Conservation (phyloP, 495 filamentous ascomycete species). For the Talaromyces nanjingensis region DNA sequence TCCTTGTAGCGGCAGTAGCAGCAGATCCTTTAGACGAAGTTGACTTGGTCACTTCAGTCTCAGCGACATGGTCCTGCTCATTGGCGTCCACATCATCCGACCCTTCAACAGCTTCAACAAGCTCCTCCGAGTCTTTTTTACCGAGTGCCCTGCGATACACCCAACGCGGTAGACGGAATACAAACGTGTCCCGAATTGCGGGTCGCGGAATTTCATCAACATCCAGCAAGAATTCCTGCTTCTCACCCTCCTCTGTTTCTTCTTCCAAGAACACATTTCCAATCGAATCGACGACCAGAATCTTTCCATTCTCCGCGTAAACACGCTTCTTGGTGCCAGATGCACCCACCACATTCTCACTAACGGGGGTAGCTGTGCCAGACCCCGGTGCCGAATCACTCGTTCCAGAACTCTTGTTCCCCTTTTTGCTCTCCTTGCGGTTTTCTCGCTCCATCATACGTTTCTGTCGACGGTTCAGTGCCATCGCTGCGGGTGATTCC, state of each 20-base stretch:
- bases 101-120: background rate
- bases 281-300: slow-evolving; percentile 81
- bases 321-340: slow-evolving; percentile 73
- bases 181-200: slow-evolving; percentile 60
- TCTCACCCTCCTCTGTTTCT: slow-evolving; percentile 75
- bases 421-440: slow-evolving; percentile 56
- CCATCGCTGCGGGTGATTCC: slow-evolving; percentile 34
- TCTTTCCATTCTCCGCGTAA: slow-evolving; percentile 89
- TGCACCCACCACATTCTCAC: slow-evolving; percentile 40
- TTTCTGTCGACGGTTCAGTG: slow-evolving; percentile 81
- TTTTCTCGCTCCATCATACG: slow-evolving; percentile 77
- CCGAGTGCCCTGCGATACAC: slow-evolving; percentile 41
- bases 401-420: slow-evolving; percentile 22
- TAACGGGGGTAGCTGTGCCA: slow-evolving; percentile 44
- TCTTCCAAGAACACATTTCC: slow-evolving; percentile 93
- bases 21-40: background rate
- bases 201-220: slow-evolving; percentile 59
- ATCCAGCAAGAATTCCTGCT: slow-evolving; percentile 77
- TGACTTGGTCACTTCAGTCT: background rate
- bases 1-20: background rate
- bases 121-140: background rate
- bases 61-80: background rate
- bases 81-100: background rate
- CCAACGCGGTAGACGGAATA: slow-evolving; percentile 63
- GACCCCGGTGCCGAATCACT: slow-evolving; percentile 23